These are phyloP conservation scores for Solanum acaule DNA, from an alignment of 257 asterid genomes.

Conservation along the genomic window DNA sequence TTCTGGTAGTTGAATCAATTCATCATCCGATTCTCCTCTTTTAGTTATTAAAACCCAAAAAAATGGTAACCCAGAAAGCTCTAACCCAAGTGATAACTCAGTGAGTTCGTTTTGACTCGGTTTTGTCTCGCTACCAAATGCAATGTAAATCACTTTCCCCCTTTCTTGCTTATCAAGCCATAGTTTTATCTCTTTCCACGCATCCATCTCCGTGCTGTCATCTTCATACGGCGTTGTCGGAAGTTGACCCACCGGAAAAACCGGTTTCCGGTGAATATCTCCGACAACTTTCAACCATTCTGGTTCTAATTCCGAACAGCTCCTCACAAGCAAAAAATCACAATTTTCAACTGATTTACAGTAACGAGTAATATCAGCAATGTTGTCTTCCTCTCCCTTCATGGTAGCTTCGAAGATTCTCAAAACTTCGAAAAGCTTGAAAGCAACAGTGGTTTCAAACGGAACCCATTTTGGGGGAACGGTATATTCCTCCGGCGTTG, in stretches of 20 bases:
- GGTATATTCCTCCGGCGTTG: slow-evolving; percentile 15
- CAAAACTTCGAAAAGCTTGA: slow-evolving; percentile 7
- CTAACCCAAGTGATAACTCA: slow-evolving; percentile 23
- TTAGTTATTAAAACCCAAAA: slow-evolving; percentile 20
- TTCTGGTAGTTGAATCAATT: neutral
- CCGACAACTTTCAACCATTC: neutral
- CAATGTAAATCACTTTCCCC: neutral
- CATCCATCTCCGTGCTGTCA: neutral
- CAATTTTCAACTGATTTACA: neutral
- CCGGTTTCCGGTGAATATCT: neutral
- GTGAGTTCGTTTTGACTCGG: slow-evolving; percentile 14
- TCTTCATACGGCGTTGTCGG: neutral
- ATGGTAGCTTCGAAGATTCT: neutral
- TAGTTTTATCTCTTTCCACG: neutral
- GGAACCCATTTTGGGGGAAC: slow-evolving; percentile 19
- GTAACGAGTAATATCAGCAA: neutral
- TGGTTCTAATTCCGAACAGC: neutral
- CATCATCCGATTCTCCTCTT: neutral
- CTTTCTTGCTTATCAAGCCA: neutral
- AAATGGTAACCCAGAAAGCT: slow-evolving; percentile 14
- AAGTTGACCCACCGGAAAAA: neutral
- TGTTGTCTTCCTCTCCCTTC: neutral
- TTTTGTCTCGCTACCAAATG: slow-evolving; percentile 16
- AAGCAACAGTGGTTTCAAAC: slow-evolving; percentile 19
- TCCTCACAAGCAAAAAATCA: neutral